Evolutionary conservation across 768 basidiomycete species (phyloP).

Genomic region (Lentinula lateritia): DNA sequence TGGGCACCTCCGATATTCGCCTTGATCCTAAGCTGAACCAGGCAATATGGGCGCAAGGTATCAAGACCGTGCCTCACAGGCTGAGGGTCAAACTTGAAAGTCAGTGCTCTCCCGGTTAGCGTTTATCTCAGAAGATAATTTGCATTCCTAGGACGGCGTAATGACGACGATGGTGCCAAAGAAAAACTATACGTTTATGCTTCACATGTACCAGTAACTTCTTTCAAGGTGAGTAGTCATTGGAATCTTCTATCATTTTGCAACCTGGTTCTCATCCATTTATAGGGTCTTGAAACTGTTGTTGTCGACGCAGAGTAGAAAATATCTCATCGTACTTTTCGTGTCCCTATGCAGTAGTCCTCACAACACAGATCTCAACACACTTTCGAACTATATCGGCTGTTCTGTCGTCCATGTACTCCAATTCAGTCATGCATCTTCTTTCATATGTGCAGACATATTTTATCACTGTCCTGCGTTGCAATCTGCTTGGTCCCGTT

Average conservation of each 20-base stretch:
- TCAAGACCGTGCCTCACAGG: slow-evolving; percentile 91
- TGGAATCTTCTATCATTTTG: neutral
- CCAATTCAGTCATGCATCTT: neutral
- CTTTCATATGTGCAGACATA: neutral
- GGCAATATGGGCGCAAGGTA: slow-evolving; percentile 88
- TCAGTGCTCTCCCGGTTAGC: slow-evolving; percentile 10
- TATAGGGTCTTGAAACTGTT: slow-evolving; percentile 78
- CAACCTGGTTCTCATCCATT: neutral
- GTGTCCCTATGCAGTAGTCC: neutral
- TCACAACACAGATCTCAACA: neutral
- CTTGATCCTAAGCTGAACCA: slow-evolving; percentile 97
- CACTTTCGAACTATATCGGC: neutral
- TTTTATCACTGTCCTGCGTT: neutral
- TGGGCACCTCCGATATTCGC: slow-evolving; percentile 94
- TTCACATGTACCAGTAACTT: slow-evolving; percentile 65
- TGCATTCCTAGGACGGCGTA: slow-evolving; percentile 73
- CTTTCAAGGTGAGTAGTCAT: slow-evolving; percentile 74
- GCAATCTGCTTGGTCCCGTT: no score
- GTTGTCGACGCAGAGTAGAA: slow-evolving; percentile 77
- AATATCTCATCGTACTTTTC: no score
- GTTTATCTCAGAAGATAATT: neutral
- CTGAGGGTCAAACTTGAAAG: slow-evolving; percentile 89
- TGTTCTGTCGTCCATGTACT: neutral
- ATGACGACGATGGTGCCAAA: slow-evolving; percentile 98
- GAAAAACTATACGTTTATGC: slow-evolving; percentile 96